Percentiles rank a stretch among this genome's conserved stretches.
These are phyloP conservation scores for Paecilomyces variotii DNA, from an alignment of 2,329 filamentous ascomycete species.

Conservation along the genomic window DNA sequence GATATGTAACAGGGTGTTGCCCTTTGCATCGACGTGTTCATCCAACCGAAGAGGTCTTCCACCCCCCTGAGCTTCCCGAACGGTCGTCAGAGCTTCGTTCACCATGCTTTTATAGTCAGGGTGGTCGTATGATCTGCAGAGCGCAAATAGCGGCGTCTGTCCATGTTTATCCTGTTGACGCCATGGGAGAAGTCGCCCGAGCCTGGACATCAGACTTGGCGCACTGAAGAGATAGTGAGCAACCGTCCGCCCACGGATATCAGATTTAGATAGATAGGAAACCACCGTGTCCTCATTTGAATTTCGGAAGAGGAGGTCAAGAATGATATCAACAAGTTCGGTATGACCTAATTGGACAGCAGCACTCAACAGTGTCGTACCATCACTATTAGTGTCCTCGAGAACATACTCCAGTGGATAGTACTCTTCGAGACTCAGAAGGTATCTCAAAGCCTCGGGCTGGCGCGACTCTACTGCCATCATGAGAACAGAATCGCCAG, in stretches of 20 bases:
- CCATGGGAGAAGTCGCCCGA: constrained; percentile 79
- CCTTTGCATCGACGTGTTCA: constrained; percentile 84
- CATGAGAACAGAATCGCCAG: constrained; percentile 80
- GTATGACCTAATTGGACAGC: constrained; percentile 77
- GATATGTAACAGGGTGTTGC: constrained; percentile 93
- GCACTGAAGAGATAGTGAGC: constrained; percentile 96
- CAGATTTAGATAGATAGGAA: constrained; percentile 66
- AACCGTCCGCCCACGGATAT: constrained; percentile 76
- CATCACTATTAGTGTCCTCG: constrained; percentile 80
- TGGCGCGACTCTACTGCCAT: constrained; percentile 72
- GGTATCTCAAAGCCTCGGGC: constrained; percentile 64
- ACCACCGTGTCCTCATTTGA: constrained; percentile 50
- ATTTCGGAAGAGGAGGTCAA: constrained; percentile 60
- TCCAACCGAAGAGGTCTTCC: constrained; percentile 76
- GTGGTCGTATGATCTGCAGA: constrained; percentile 94
- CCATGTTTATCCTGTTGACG: constrained; percentile 88
- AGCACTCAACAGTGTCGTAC: constrained; percentile 80
- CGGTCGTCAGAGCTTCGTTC: constrained; percentile 65
- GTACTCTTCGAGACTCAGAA: constrained; percentile 68
- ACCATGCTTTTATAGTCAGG: constrained; percentile 82
- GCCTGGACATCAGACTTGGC: constrained; percentile 66
- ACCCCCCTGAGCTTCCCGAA: constrained; percentile 67
- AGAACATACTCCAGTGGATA: constrained; percentile 65
- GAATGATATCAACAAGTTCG: constrained; percentile 65
- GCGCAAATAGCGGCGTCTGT: constrained; percentile 91